Evolutionary conservation across 805 yeast genomes (phyloP).

Genomic region (Torulaspora gathmanii): DNA sequence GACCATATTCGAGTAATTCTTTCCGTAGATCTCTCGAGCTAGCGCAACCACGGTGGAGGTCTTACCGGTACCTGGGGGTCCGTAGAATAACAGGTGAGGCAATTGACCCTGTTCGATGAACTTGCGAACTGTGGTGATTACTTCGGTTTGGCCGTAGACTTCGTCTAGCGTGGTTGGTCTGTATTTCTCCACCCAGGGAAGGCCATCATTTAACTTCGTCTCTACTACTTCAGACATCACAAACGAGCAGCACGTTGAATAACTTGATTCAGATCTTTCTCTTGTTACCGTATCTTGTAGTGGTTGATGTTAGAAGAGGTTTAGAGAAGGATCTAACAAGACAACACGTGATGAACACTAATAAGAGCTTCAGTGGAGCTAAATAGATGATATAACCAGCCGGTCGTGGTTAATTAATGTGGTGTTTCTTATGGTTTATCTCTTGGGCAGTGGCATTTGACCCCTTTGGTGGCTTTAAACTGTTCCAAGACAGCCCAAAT

Average conservation of each 20-base stretch:
- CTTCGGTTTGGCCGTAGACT: slow-evolving; percentile 85
- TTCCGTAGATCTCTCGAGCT: slow-evolving; percentile 84
- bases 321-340: not conserved
- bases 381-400: not conserved
- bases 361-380: not conserved
- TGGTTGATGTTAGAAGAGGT: not conserved
- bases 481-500: slow-evolving; percentile 1
- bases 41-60: slow-evolving; percentile 84
- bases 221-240: slow-evolving; percentile 4
- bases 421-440: slow-evolving; percentile 2
- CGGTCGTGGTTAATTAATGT: not conserved
- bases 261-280: not conserved
- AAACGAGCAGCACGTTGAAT: not conserved
- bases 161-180: slow-evolving; percentile 82
- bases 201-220: slow-evolving; percentile 38
- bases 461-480: slow-evolving; percentile 1
- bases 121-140: slow-evolving; percentile 76
- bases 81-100: slow-evolving; percentile 91
- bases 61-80: slow-evolving; percentile 94
- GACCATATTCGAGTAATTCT: slow-evolving; percentile 78
- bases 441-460: slow-evolving; percentile 1
- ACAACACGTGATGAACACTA: slow-evolving; percentile 1
- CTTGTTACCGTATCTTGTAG: not conserved
- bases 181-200: slow-evolving; percentile 95
- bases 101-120: slow-evolving; percentile 78